Conservation (phyloP, 2,329 filamentous ascomycete species). For the Macrophomina phaseolina region DNA sequence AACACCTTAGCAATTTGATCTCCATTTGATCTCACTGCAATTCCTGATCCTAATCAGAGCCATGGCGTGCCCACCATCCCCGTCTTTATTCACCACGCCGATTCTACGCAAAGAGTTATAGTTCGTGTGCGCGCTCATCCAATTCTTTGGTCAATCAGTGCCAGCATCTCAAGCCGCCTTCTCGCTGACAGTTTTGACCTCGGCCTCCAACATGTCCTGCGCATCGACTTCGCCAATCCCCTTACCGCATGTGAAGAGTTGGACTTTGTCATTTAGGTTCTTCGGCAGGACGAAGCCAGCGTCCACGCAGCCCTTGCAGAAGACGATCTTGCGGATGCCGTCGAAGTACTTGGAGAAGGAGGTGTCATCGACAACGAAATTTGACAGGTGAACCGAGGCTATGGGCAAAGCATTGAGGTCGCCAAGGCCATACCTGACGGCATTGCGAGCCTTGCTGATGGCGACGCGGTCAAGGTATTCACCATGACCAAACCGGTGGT, state of each 20-base stretch:
- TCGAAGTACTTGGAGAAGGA: slow-evolving; percentile 33
- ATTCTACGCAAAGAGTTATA: background rate
- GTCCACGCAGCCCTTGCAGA: slow-evolving; percentile 19
- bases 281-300: slow-evolving; percentile 23
- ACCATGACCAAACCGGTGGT: slow-evolving; percentile 38
- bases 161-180: background rate
- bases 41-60: background rate
- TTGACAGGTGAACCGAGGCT: slow-evolving; percentile 39
- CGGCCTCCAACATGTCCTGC: background rate
- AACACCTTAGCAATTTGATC: background rate
- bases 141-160: background rate
- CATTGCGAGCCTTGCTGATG: slow-evolving; percentile 41
- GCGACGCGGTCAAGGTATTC: slow-evolving; percentile 42
- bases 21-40: background rate
- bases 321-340: background rate
- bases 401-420: slow-evolving; percentile 1
- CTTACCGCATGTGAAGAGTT: background rate
- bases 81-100: background rate
- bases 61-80: background rate
- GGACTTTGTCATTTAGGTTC: background rate
- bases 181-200: background rate
- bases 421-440: slow-evolving; percentile 33
- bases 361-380: slow-evolving; percentile 42
- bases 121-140: slow-evolving; percentile 5
- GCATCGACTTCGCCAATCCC: background rate